These are phyloP conservation scores for Verticillium dahliae DNA, from an alignment of 2,329 filamentous ascomycete species.

Conservation along the genomic window DNA sequence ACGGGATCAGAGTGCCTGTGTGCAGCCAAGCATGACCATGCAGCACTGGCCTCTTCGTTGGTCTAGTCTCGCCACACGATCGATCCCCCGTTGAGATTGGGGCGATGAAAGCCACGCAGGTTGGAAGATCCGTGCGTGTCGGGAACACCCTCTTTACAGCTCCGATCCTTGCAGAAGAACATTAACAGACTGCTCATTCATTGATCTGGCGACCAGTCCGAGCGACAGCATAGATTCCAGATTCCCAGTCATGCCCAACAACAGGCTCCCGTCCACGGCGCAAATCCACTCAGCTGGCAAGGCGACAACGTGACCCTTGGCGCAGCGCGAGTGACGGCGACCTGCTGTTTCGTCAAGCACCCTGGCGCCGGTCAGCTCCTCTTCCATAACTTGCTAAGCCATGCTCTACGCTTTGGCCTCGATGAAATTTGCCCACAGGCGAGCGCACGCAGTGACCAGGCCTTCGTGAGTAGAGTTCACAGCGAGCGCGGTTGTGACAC, in stretches of 20 bases:
- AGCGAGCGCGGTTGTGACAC: not conserved
- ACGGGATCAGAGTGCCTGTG: not conserved
- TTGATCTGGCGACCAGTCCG: not conserved
- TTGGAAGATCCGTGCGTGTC: not conserved
- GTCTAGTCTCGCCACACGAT: not conserved
- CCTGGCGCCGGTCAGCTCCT: too few species aligned
- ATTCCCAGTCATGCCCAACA: not conserved
- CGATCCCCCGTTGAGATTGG: not conserved
- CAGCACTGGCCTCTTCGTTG: not conserved
- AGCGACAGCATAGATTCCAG: not conserved
- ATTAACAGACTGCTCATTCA: not conserved
- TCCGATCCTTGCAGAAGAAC: not conserved
- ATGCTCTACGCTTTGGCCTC: not conserved
- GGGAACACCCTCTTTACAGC: not conserved
- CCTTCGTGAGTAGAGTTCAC: not conserved
- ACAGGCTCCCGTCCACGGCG: not conserved
- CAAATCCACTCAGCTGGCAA: too few species aligned
- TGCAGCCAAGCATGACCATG: not conserved
- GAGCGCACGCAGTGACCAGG: not conserved
- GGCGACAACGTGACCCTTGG: too few species aligned
- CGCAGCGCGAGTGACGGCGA: not conserved
- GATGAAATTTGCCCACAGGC: not conserved
- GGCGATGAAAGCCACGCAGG: not conserved
- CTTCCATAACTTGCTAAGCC: not conserved
- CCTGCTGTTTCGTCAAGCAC: not conserved